Conservation (phyloP, 345 rosid genomes). For the Sapria himalayana region DNA sequence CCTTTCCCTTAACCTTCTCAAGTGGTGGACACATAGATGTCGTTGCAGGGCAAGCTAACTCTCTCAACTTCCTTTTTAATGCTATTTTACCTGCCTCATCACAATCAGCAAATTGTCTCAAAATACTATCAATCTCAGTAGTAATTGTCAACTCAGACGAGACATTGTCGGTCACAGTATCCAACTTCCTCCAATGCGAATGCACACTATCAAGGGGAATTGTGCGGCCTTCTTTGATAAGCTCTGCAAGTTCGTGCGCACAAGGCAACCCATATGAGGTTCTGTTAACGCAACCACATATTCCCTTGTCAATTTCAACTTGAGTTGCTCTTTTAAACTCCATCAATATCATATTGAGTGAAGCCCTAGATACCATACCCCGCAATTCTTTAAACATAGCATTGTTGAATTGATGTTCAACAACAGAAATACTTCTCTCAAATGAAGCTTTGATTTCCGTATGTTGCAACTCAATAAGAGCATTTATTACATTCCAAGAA, state of each 20-base stretch:
- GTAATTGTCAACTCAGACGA: too few species aligned
- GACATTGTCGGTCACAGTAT: too few species aligned
- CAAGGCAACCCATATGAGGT: slow-evolving; percentile 9
- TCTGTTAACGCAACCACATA: slow-evolving; percentile 8
- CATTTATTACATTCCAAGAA: slow-evolving; percentile 4
- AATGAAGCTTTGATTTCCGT: slow-evolving; percentile 8
- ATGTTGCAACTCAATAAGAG: slow-evolving; percentile 6
- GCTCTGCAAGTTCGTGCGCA: slow-evolving; percentile 9
- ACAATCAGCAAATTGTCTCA: too few species aligned
- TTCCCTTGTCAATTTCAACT: not conserved
- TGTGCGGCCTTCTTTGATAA: slow-evolving; percentile 3
- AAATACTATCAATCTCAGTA: too few species aligned
- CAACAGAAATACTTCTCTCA: slow-evolving; percentile 6
- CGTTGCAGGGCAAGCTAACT: too few species aligned
- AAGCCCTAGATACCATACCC: slow-evolving; percentile 5
- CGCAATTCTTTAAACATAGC: slow-evolving; percentile 6
- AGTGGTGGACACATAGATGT: too few species aligned
- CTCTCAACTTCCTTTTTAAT: too few species aligned
- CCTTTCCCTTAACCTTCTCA: too few species aligned
- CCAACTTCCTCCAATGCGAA: slow-evolving; percentile 8
- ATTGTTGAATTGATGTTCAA: slow-evolving; percentile 7
- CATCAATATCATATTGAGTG: slow-evolving; percentile 5
- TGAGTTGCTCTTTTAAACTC: slow-evolving; percentile 6
- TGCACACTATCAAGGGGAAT: slow-evolving; percentile 6
- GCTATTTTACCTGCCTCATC: too few species aligned